Evolutionary conservation across 1,139 yeast genomes (phyloP), one percentile per base, ranked within the genome.

Genomic region (Blastobotrys serpentis): DNA sequence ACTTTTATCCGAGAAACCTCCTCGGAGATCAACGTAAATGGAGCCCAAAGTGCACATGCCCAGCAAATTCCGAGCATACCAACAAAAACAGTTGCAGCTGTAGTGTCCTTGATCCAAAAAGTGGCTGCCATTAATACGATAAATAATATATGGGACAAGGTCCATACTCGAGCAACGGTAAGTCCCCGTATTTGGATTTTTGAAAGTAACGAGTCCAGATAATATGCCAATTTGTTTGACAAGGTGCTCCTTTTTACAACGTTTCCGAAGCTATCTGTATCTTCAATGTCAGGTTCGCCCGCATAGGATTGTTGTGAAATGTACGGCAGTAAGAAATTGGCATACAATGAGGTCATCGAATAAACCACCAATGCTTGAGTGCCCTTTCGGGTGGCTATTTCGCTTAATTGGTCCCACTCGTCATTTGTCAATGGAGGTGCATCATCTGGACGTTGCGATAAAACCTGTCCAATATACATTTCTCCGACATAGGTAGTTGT

Each of bases 11-110:
- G 46, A 33, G 70, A 64, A 22, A 70, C 64, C 36, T 69, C 70
- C 49, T 68, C 69, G 1, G 72, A 68, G 7, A 71, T 60, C 3
- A 70, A 52, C 1, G 73, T 61, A 48, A 65, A 71, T 4, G 74
- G 74, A 0, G 70, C 71, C 74, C 74, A 70, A 11, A 67, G 60
- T 0, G 71, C 62, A 19, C 66, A 60, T 1, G 74, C 72, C 74
- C 74, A 71, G 10, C 69, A 56, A 30, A 68, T 52, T 1, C 74
- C 74, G 34, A 69, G 60, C 2, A 64, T 46, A 1, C 63, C 69
- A 2, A 70, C 65, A 4, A 68, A 50, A 2, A 56, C 48, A 3
- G 70, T 62, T 1, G 71, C 72, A 0, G 53, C 54, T 1, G 42
- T 18, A 16, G 62, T 60, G 7, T 62, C 55, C 0, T 51, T 33